Conservation (phyloP, 148 eudicot species). For the Beta vulgaris region DNA sequence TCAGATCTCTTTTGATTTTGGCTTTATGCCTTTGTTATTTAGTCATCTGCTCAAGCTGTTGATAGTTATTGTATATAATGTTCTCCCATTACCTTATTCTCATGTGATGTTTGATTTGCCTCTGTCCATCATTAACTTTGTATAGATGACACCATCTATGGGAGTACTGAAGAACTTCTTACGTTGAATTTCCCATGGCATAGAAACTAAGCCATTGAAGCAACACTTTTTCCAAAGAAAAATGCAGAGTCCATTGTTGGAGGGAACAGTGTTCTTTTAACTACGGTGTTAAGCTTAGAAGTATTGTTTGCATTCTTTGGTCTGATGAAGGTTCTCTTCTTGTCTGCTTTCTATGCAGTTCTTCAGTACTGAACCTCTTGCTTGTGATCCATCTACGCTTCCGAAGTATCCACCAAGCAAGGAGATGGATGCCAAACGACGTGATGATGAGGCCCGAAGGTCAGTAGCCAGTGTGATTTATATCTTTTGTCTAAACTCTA, state of each 20-base stretch:
- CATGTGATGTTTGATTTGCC: background rate
- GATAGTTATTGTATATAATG: background rate
- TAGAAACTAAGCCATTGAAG: background rate
- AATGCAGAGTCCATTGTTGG: background rate
- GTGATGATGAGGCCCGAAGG: slow-evolving; percentile 94
- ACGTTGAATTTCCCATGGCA: background rate
- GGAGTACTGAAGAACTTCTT: background rate
- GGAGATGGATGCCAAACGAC: slow-evolving; percentile 95
- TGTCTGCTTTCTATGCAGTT: slow-evolving; percentile 47
- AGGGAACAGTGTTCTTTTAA: background rate
- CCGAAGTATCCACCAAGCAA: slow-evolving; percentile 91
- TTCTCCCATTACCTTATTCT: background rate
- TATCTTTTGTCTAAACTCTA: background rate
- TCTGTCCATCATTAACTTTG: background rate
- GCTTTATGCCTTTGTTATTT: background rate
- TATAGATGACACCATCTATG: background rate
- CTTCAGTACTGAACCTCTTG: slow-evolving; percentile 75
- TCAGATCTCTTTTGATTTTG: background rate
- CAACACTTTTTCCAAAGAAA: background rate
- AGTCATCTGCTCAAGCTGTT: background rate
- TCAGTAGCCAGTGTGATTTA: slow-evolving; percentile 17
- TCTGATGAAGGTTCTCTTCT: background rate
- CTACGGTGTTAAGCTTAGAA: background rate
- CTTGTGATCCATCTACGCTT: slow-evolving; percentile 88
- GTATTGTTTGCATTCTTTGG: background rate